phyloP scores from a whole-genome alignment of 1,139 yeast genomes.

The Suhomyces terraborum region DNA sequence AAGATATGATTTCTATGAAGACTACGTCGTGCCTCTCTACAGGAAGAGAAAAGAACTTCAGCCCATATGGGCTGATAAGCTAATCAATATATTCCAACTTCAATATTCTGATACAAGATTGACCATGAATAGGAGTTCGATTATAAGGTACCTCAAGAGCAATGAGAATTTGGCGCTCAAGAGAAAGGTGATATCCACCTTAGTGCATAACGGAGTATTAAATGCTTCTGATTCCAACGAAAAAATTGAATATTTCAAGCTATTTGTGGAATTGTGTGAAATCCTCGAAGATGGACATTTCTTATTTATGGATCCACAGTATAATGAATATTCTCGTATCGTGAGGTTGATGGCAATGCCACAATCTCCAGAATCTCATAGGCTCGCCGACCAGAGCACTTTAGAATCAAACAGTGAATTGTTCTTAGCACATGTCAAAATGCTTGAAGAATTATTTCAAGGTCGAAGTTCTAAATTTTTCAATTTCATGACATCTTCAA shows the following conservation, averaged over 20 bases:
- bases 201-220: constrained; percentile 25
- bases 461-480: constrained; percentile 12
- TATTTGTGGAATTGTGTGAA: constrained; percentile 23
- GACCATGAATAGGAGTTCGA: constrained; percentile 17
- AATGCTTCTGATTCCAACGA: constrained; percentile 18
- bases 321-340: constrained; percentile 22
- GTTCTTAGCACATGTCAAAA: constrained; percentile 16
- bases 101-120: constrained; percentile 15
- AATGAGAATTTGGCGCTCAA: constrained; percentile 14
- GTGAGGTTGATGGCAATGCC: constrained; percentile 24
- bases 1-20: constrained; percentile 24
- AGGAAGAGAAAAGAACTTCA: constrained; percentile 1
- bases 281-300: constrained; percentile 26
- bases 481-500: constrained; percentile 29
- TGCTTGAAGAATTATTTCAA: constrained; percentile 9
- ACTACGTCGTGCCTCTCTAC: constrained; percentile 19
- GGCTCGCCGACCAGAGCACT: constrained; percentile 1
- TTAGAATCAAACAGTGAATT: constrained; percentile 4
- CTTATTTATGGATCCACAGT: constrained; percentile 20
- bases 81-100: constrained; percentile 26
- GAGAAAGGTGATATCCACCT: constrained; percentile 23
- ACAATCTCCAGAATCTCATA: not conserved
- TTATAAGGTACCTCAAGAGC: constrained; percentile 20
- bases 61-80: constrained; percentile 27
- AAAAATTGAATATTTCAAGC: constrained; percentile 16